Percentiles rank a stretch among this genome's conserved stretches.
Evolutionary conservation across 495 filamentous ascomycete genomes (phyloP).

Genomic region (Letharia lupina): DNA sequence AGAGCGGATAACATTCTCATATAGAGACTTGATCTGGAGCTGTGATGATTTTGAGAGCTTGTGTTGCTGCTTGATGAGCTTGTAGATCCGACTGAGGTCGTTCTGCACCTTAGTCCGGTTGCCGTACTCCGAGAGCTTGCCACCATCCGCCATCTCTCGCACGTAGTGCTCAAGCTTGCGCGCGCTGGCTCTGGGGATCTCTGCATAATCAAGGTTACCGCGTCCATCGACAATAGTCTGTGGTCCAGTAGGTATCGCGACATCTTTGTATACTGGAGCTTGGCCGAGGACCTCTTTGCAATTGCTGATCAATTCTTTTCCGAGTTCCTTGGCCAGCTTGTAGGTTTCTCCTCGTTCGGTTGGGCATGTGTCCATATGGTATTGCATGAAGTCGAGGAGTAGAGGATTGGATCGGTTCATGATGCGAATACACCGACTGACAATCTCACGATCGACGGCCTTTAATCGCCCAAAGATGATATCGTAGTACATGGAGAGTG

Average conservation of each 20-base stretch:
- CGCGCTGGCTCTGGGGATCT: conserved; percentile 79
- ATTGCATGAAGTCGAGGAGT: conserved; percentile 98
- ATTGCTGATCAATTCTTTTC: conserved; percentile 90
- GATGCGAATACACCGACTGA: conserved; percentile 94
- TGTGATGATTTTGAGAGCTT: conserved; percentile 91
- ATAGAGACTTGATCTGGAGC: conserved; percentile 87
- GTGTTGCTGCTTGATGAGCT: conserved; percentile 94
- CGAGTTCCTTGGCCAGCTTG: conserved; percentile 91
- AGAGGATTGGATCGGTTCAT: conserved; percentile 98
- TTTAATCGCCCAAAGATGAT: conserved; percentile 94
- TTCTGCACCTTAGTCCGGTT: conserved; percentile 97
- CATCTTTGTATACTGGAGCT: conserved; percentile 90
- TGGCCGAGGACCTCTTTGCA: conserved; percentile 82
- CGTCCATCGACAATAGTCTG: conserved; percentile 81
- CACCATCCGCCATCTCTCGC: conserved; percentile 95
- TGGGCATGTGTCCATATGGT: conserved; percentile 98
- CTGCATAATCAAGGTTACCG: conserved; percentile 82
- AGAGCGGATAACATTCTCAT: conserved; percentile 86
- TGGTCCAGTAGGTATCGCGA: conserved; percentile 82
- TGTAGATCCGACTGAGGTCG: conserved; percentile 87
- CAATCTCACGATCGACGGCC: conserved; percentile 93
- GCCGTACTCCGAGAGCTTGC: conserved; percentile 96
- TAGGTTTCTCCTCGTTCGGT: conserved; percentile 96
- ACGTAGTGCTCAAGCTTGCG: conserved; percentile 98
- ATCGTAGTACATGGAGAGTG: conserved; percentile 96